Base-by-base conservation (phyloP, 176 grass and related monocot species). In the Avena eriantha region DNA sequence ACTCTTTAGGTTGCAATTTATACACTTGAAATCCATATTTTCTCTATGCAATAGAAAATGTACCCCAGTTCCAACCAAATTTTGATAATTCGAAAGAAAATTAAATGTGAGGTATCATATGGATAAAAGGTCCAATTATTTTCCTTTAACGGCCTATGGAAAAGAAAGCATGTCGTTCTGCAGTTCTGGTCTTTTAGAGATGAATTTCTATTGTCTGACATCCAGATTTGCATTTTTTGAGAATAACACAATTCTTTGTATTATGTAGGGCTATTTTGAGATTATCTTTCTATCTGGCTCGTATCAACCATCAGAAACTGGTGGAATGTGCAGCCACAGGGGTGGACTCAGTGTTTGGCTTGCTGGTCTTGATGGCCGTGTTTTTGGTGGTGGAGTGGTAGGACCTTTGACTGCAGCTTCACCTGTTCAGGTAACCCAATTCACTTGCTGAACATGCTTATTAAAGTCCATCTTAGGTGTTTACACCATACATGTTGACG, bases 221-320 rank as follows among this genome's bases (percentile, higher is more conserved):
- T 59, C 33, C 10, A 47, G 45, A 47, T 47, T 10, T 47, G 45
- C 45, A 47, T 47, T 47, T 47, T 47, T 47, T 7, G 60, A 82
- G 51, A 56, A 63, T 21, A 61, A 53, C 21, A 46, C 82, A 64
- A 33, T 83, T 72, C 1, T 43, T 78, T 34, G 14, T 9, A 19
- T 47, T 55, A 47, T 89, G 81, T 75, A 95, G 94, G 73, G 73
- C 9, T 50, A 31, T 79, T 95, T 95, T 88, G 89, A 95, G 73
- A 89, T 95, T 35, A 66, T 95, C 54, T 91, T 89, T 67, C 86
- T 95, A 65, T 89, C 89, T 31, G 94, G 94, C 5, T 83, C 89
- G 29, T 95, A 86, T 88, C 78, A 91, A 48, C 69, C 85, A 13
- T 93, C 94, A 46, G 85, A 93, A 18, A 81, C 46, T 53, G n/a